Conservation (phyloP, 176 grass and related monocot species). For the Cenchrus americanus region DNA sequence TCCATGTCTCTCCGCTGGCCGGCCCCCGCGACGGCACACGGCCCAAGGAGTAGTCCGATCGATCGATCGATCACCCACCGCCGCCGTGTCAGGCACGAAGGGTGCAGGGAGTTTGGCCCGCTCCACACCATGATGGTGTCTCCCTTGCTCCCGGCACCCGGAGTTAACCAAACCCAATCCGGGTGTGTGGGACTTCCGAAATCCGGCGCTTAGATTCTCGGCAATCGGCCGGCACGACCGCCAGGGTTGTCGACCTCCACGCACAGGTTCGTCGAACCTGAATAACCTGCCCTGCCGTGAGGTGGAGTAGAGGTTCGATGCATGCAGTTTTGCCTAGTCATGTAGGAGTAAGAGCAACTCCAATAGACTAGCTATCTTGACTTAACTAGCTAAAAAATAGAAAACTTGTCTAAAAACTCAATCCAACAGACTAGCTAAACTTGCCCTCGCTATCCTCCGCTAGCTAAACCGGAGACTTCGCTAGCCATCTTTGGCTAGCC, state of each 20-base stretch:
- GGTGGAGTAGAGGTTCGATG: neutral
- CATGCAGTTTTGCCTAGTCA: neutral
- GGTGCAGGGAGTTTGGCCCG: neutral
- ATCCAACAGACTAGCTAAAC: too few relatives aligned
- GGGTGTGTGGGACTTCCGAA: neutral
- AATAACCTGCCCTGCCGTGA: neutral
- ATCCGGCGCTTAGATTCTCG: neutral
- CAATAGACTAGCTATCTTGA: too few relatives aligned
- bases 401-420: too few relatives aligned
- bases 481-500: too few relatives aligned
- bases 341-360: too few relatives aligned
- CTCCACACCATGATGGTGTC: neutral
- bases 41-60: neutral
- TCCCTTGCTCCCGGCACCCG: neutral
- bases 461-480: too few relatives aligned
- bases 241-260: slow-evolving; percentile 4
- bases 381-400: too few relatives aligned
- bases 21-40: neutral
- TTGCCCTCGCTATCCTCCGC: too few relatives aligned
- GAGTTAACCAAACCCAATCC: neutral
- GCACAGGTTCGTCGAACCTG: neutral
- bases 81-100: neutral
- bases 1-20: too few relatives aligned
- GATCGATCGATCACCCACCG: neutral
- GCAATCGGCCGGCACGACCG: neutral